A percentile compares a stretch with the other conserved stretches of the same genome.
Evolutionary conservation across 2,329 filamentous ascomycete species (phyloP).

Genomic region (Colletotrichum salicis): DNA sequence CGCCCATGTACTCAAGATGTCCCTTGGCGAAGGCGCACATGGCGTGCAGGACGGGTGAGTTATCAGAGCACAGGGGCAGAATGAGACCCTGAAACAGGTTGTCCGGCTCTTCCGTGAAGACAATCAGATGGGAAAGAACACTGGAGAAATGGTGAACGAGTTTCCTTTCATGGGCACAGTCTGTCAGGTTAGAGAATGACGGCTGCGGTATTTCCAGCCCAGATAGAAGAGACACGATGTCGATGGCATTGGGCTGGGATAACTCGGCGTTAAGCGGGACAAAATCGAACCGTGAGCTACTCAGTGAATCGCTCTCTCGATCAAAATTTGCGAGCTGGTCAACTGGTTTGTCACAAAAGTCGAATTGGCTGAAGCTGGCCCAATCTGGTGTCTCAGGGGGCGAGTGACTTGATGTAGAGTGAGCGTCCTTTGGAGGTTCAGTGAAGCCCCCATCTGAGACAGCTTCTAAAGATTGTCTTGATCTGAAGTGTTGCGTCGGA

Average conservation of each 20-base stretch:
- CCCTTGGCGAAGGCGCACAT: conserved; percentile 86
- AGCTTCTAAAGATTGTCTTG: conserved; percentile 47
- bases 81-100: not conserved
- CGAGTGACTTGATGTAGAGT: not conserved
- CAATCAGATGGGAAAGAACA: not conserved
- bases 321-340: not conserved
- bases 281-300: not conserved
- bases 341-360: not conserved
- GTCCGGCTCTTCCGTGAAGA: not conserved
- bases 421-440: not conserved
- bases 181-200: not conserved
- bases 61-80: conserved; percentile 59
- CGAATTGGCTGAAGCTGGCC: not conserved
- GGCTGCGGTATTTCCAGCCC: not conserved
- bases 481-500: conserved; percentile 44
- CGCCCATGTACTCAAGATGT: conserved; percentile 76
- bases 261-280: not conserved
- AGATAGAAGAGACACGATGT: not conserved
- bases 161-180: not conserved
- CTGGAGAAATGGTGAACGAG: not conserved
- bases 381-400: not conserved
- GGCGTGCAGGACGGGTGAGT: conserved; percentile 76
- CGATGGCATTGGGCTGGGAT: not conserved
- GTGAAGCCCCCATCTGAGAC: not conserved
- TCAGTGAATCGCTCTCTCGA: not conserved